Evolutionary conservation across 2,329 filamentous ascomycete genomes (phyloP), one percentile per base, ranked within the genome.

Genomic region (Venturia effusa): DNA sequence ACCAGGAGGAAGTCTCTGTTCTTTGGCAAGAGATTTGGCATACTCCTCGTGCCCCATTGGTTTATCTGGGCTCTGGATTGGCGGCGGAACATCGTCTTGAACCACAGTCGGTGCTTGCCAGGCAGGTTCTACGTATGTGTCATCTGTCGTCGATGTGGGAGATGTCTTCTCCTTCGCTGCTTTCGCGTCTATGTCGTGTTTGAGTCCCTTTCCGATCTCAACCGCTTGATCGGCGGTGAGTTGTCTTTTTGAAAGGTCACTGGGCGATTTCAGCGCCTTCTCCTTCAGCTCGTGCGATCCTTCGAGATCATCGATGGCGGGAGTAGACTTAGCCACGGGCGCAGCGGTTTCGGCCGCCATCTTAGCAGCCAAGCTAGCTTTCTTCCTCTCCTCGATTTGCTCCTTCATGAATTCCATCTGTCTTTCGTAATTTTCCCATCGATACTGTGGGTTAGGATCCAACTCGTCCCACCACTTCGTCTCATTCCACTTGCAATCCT

Each of bases 1-100:
- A 24, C 85, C 86, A 6, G 74, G 75, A 8, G 81, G 79, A 5
- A 88, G 68, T 13, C 76, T 77, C 71, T 71, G 80, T 68, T 75
- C 71, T 60, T 74, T 65, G 37, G 79, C 74, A 22, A 72, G 68
- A 24, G 70, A 71, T 24, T 73, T 68, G 8, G 75, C 74, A 37
- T 70, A 75, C 10, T 76, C 71, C 45, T 74, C 68, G 55, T 76
- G 74, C 7, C 63, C 68, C 22, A 73, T 63, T 1, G 74, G 72
- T 63, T 61, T 67, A 30, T 59, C 48, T 55, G 61, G 34, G 51
- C 30, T 64, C 61, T 48, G 57, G 40, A 64, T 22, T 0, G 63
- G 59, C 11, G 59, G 59, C 19, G 55, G 59, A 11, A 27, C 59
- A 43, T 62, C 63, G 11, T 64, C 40, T 40, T 24, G 40, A 10